Evolutionary conservation across 495 filamentous ascomycete species (phyloP), one percentile per base, ranked within the genome.

Genomic region (Glonium stellatum): DNA sequence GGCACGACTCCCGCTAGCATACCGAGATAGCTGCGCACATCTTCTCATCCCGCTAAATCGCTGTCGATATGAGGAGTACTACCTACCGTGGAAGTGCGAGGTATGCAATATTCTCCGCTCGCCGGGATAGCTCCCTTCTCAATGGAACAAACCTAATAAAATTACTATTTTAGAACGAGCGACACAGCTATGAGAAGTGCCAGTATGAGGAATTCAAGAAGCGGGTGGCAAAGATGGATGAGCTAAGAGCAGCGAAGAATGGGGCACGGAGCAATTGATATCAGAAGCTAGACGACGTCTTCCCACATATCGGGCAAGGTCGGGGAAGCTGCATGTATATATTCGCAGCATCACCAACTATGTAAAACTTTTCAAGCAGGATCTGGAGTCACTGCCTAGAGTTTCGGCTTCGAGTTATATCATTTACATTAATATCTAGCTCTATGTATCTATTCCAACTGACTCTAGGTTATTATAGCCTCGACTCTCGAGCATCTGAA

Each of bases 181-280:
- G 93, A 79, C 93, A 98, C 75, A 85, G 82, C 69, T 98, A 98
- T 78, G 93, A 98, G 71, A 97, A 97, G 73, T 98, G 93, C 84
- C 93, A 98, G 69, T 98, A 98, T 78, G 87, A 86, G 42, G 93
- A 96, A 71, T 98, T 98, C 81, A 96, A 95, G 85, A 91, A 90
- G 81, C 87, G 93, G 35, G 93, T 98, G 58, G 88, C 88, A 59
- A 97, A 95, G 84, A 98, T 98, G 95, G 84, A 97, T 68, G 93
- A 98, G 79, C 77, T 98, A 59, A 82, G 91, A 66, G 90, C 81
- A 50, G 84, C 87, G 37, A 97, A 95, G 82, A 87, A 79, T 34
- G 90, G 88, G 36, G 86, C 82, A 66, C 82, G 93, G 73, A 96
- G 89, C 80, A 96, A 96, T 77, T 96, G 73, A 84, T 47, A 48